phyloP scores from a whole-genome alignment of 108 stramenopile species.

The Thalassiosira profunda region DNA sequence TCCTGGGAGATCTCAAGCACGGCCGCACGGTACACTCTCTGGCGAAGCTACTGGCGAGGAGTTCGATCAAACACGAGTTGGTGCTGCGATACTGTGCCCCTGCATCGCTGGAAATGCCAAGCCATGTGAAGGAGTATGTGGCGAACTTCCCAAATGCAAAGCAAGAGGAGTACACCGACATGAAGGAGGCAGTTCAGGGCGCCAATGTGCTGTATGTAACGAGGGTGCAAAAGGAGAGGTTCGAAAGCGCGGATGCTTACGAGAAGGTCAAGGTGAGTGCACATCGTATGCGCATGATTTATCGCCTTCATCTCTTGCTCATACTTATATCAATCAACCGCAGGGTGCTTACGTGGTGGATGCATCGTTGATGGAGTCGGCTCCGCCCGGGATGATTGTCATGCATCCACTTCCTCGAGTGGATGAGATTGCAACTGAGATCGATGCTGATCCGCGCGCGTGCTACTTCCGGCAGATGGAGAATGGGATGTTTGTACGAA shows the following conservation, averaged over 20 bases:
- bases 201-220: constrained; percentile 97
- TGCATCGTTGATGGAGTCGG: constrained; percentile 67
- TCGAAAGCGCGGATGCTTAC: constrained; percentile 84
- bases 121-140: constrained; percentile 81
- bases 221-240: constrained; percentile 96
- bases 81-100: constrained; percentile 92
- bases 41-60: constrained; percentile 85
- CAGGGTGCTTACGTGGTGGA: constrained; percentile 89
- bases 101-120: constrained; percentile 82
- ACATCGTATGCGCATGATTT: neutral
- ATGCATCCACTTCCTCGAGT: constrained; percentile 96
- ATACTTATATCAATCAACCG: neutral
- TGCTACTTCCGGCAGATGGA: constrained; percentile 99
- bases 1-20: constrained; percentile 96
- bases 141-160: constrained; percentile 39
- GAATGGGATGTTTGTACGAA: constrained; percentile 98
- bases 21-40: constrained; percentile 98
- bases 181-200: constrained; percentile 63
- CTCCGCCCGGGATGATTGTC: constrained; percentile 74
- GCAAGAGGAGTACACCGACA: constrained; percentile 62
- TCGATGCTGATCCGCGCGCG: constrained; percentile 96
- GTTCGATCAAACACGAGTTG: constrained; percentile 47
- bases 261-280: constrained; percentile 73
- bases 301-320: neutral
- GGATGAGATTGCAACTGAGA: constrained; percentile 93